Percentiles rank a stretch among this genome's conserved stretches.
Conservation (phyloP, 768 basidiomycete genomes). For the Trametes maxima region DNA sequence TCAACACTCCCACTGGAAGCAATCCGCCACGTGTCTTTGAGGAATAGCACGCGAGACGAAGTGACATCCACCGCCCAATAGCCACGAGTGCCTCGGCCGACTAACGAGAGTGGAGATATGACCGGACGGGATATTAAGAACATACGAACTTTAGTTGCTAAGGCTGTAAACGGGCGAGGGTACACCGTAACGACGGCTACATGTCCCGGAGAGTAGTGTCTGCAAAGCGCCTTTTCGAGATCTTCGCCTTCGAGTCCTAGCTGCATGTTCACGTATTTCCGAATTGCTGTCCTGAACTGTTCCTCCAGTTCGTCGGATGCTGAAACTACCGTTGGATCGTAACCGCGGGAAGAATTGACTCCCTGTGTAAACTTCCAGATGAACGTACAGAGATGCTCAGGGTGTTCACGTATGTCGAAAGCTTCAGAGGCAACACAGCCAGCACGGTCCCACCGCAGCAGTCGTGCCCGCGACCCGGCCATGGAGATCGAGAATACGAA, state of each 20-base stretch:
- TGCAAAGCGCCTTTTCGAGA: background rate
- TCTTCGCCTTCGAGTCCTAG: background rate
- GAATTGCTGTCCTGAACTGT: background rate
- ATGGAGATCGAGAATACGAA: conserved; percentile 35
- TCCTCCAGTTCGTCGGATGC: background rate
- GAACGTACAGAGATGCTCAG: conserved; percentile 33
- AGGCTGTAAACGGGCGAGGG: background rate
- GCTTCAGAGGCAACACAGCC: conserved; percentile 35
- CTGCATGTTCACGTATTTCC: background rate
- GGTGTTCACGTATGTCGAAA: conserved; percentile 30
- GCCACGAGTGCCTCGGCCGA: conserved; percentile 9
- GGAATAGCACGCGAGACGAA: background rate
- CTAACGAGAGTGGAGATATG: background rate
- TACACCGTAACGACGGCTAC: background rate
- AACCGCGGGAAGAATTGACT: conserved; percentile 26
- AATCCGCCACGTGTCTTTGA: conserved; percentile 16
- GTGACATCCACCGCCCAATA: conserved; percentile 11
- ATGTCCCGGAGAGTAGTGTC: conserved; percentile 5
- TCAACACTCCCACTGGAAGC: background rate
- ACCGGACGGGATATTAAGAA: conserved; percentile 10
- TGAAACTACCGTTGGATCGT: conserved; percentile 22
- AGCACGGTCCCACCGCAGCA: conserved; percentile 39
- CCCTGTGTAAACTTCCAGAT: conserved; percentile 34
- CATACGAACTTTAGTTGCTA: background rate
- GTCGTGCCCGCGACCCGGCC: conserved; percentile 27